These are phyloP conservation scores for Thyridium curvatum DNA, from an alignment of 2,329 filamentous ascomycete species.

Conservation along the genomic window DNA sequence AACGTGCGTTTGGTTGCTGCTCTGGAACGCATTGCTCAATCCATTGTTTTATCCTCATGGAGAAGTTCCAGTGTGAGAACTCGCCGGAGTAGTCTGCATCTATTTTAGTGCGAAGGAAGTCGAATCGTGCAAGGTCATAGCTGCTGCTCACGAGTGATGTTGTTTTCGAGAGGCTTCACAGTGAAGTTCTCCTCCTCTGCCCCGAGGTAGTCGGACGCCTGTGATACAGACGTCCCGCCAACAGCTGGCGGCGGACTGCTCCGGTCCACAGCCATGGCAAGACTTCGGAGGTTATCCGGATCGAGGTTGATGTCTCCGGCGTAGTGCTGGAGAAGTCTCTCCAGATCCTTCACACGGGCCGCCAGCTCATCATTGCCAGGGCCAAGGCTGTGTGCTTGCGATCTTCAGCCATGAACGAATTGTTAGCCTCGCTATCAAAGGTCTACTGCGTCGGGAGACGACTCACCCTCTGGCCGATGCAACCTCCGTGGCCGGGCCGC, in stretches of 20 bases:
- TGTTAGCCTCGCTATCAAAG: no score
- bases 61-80: conserved; percentile 48
- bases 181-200: conserved; percentile 19
- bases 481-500: not conserved
- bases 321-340: conserved; percentile 40
- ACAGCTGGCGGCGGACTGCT: no score
- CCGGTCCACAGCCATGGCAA: conserved; percentile 33
- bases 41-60: conserved; percentile 22
- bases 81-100: conserved; percentile 44
- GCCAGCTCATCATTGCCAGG: conserved; percentile 15
- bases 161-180: conserved; percentile 22
- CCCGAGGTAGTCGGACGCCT: no score
- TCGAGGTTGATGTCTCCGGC: conserved; percentile 35
- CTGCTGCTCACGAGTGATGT: conserved; percentile 33
- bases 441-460: no score
- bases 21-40: no score
- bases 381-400: no score
- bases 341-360: conserved; percentile 26
- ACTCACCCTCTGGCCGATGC: no score
- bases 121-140: no score
- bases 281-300: conserved; percentile 30
- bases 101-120: no score
- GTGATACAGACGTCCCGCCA: no score
- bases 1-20: no score
- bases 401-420: no score